Evolutionary conservation across 1,284 basidiomycete species (phyloP), one percentile per base, ranked within the genome.

Genomic region (Inonotus obliquus): DNA sequence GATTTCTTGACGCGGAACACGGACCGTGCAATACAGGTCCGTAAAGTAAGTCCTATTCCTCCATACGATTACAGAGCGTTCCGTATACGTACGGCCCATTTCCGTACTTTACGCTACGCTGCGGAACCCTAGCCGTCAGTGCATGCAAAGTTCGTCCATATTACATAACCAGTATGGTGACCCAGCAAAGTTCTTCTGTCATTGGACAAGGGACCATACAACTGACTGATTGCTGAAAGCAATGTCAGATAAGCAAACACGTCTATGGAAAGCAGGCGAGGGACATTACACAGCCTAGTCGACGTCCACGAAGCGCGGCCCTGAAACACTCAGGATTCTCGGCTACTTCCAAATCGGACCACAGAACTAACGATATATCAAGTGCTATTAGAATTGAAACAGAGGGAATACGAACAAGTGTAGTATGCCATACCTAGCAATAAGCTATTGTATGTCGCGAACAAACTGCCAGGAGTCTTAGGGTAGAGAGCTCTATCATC

Each of bases 121-220:
- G n/a, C n/a, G n/a, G n/a, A n/a, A n/a, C n/a, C n/a, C n/a, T n/a
- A n/a, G n/a, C n/a, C n/a, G n/a, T n/a, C n/a, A n/a, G n/a, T n/a
- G n/a, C n/a, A n/a, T n/a, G n/a, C n/a, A n/a, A n/a, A n/a, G n/a
- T n/a, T n/a, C n/a, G n/a, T n/a, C n/a, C n/a, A n/a, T n/a, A n/a
- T n/a, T n/a, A n/a, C n/a, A n/a, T n/a, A n/a, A n/a, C n/a, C n/a
- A n/a, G n/a, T n/a, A n/a, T n/a, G n/a, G n/a, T n/a, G n/a, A n/a
- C n/a, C n/a, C n/a, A n/a, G n/a, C n/a, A 89, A 17, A 91, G 67
- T 0, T 78, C 80, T 69, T 92, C 89, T 2, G 82, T 74, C 9
- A 91, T 76, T 1, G 80, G 77, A 65, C 88, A 91, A 4, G 89
- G 89, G 0, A 91, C 77, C 32, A 89, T 84, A 82, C 64, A 25